These are phyloP conservation scores for Malus hybrid DNA, from an alignment of 331 rosid species.

Conservation along the genomic window DNA sequence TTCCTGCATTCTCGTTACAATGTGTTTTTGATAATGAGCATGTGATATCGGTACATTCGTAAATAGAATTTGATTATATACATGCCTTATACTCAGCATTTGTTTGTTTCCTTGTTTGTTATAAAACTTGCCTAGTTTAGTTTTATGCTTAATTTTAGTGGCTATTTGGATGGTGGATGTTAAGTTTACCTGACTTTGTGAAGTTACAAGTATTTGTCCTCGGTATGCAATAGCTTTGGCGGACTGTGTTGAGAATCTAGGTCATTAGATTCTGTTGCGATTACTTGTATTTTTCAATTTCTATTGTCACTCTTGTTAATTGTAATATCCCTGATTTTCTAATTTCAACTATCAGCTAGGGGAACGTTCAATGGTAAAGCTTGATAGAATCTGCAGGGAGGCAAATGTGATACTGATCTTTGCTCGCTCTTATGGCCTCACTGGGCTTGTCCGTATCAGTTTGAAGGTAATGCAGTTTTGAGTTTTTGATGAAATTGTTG, in stretches of 20 bases:
- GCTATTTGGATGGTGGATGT: neutral
- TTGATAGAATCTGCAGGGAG: conserved; percentile 77
- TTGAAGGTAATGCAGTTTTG: conserved; percentile 46
- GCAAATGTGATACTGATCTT: conserved; percentile 68
- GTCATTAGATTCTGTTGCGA: neutral
- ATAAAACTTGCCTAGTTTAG: neutral
- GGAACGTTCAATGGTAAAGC: conserved; percentile 84
- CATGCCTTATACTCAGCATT: neutral
- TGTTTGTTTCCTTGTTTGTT: neutral
- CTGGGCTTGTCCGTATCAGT: conserved; percentile 92
- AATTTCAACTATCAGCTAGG: conserved; percentile 49
- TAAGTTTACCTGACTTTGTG: neutral
- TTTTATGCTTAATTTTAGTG: neutral
- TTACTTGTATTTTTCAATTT: neutral
- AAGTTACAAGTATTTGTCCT: neutral
- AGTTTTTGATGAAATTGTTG: neutral
- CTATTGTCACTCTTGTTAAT: conserved; percentile 2
- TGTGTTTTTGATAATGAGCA: neutral
- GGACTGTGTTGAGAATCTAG: neutral
- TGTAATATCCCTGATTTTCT: conserved; percentile 24
- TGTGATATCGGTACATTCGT: neutral
- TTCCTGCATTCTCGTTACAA: neutral
- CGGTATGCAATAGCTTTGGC: neutral
- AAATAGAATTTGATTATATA: neutral
- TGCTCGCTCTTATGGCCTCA: conserved; percentile 96